Percentiles rank a stretch among this genome's conserved stretches.
These are phyloP conservation scores for Podila clonocystis DNA, from an alignment of 192 early-diverging fungal species.

Conservation along the genomic window DNA sequence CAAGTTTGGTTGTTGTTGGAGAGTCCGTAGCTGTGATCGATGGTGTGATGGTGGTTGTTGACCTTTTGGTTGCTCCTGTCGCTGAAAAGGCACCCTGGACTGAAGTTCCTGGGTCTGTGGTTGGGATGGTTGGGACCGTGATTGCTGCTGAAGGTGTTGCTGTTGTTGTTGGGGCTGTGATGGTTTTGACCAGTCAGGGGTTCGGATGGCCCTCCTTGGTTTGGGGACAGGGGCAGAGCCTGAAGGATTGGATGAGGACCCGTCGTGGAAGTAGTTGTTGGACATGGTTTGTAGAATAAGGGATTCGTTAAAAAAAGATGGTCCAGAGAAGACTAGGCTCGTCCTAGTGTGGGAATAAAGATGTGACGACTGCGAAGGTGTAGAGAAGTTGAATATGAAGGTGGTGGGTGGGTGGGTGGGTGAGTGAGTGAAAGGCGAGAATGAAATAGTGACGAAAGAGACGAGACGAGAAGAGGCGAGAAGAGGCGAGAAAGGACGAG, in stretches of 20 bases:
- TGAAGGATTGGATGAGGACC: no score
- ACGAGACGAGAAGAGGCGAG: not conserved
- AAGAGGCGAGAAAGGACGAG: no score
- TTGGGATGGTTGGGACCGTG: not conserved
- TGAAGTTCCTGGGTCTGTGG: no score
- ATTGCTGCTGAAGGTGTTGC: slow-evolving; percentile 3
- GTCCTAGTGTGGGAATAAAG: no score
- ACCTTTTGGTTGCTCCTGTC: not conserved
- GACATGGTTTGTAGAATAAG: not conserved
- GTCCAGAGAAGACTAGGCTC: no score
- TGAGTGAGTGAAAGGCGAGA: not conserved
- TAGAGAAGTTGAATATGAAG: not conserved
- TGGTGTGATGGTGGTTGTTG: slow-evolving; percentile 5
- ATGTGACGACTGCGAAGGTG: no score
- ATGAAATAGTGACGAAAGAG: not conserved
- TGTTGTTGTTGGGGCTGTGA: slow-evolving; percentile 23
- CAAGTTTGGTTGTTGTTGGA: not conserved
- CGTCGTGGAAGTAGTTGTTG: not conserved
- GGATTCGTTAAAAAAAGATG: no score
- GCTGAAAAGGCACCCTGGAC: not conserved
- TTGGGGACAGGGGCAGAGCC: not conserved
- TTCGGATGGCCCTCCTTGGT: not conserved
- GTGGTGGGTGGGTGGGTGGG: not conserved
- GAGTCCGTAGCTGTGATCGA: not conserved
- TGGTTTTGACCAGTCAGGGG: not conserved